A percentile compares a stretch with the other conserved stretches of the same genome.
Conservation (phyloP, 2,329 filamentous ascomycete genomes). For the Pseudogymnoascus destructans region DNA sequence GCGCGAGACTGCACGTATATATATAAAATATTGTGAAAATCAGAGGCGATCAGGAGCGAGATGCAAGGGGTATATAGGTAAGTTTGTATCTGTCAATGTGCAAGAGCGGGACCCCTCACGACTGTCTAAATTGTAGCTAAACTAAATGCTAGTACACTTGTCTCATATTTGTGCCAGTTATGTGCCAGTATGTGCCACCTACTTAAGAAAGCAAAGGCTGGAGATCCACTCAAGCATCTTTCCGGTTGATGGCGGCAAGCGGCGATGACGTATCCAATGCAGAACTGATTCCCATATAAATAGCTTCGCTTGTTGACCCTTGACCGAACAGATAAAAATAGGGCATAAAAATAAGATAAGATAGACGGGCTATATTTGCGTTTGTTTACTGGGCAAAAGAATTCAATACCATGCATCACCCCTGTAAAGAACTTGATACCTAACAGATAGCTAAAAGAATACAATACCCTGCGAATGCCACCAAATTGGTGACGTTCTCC, state of each 20-base stretch:
- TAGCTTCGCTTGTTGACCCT: neutral
- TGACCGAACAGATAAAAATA: neutral
- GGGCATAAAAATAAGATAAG: neutral
- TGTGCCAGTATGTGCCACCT: too few species aligned
- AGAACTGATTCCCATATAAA: slow-evolving; percentile 9
- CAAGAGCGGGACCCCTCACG: neutral
- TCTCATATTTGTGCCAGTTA: too few species aligned
- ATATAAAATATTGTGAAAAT: neutral
- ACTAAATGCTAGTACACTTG: neutral
- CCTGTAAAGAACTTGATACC: too few species aligned
- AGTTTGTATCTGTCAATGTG: slow-evolving; percentile 3
- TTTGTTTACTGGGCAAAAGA: too few species aligned
- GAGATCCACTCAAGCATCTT: neutral
- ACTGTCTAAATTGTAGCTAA: neutral
- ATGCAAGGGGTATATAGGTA: neutral
- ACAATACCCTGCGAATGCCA: too few species aligned
- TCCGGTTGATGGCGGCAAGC: neutral
- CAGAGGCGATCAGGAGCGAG: neutral
- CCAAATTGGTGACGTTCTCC: too few species aligned
- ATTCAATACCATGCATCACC: too few species aligned
- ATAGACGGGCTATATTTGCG: neutral
- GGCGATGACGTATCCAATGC: slow-evolving; percentile 1
- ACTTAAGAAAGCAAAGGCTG: neutral
- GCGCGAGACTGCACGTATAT: neutral
- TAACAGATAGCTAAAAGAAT: too few species aligned